Evolutionary conservation across 2,329 filamentous ascomycete genomes (phyloP).

Genomic region (Trichophyton simii): DNA sequence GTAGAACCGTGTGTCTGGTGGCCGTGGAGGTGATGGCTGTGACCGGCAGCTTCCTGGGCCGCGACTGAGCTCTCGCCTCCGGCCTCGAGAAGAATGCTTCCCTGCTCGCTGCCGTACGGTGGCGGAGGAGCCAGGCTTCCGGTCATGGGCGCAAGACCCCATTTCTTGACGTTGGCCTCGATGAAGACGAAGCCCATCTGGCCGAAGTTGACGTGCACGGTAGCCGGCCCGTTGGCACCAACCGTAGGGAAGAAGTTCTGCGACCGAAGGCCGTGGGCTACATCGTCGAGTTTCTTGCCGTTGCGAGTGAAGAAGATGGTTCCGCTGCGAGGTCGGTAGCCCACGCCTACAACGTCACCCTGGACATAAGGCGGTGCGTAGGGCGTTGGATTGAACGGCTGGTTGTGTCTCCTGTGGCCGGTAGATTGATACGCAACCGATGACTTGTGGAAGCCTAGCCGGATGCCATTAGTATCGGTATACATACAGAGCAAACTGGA

Average conservation of each 20-base stretch:
- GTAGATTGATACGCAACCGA: conserved; percentile 85
- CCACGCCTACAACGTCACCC: conserved; percentile 90
- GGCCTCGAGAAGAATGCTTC: conserved; percentile 84
- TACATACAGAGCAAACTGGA: background rate
- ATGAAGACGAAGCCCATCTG: conserved; percentile 98
- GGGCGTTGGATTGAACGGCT: conserved; percentile 66
- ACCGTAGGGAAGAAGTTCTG: conserved; percentile 97
- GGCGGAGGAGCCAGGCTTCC: conserved; percentile 89
- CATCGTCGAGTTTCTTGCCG: conserved; percentile 91
- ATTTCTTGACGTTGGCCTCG: conserved; percentile 99
- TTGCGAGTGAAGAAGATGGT: conserved; percentile 96
- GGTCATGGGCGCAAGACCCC: conserved; percentile 91
- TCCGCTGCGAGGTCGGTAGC: conserved; percentile 85
- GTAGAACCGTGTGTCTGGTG: too few species aligned
- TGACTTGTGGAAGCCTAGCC: conserved; percentile 72
- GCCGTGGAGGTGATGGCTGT: too few species aligned
- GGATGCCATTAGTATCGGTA: background rate
- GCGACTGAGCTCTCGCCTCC: conserved; percentile 39
- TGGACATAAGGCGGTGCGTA: conserved; percentile 81
- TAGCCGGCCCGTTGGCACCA: conserved; percentile 87
- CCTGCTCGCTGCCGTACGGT: conserved; percentile 92
- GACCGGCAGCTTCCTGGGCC: too few species aligned
- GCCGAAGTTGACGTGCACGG: conserved; percentile 92
- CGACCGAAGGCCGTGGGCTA: conserved; percentile 79
- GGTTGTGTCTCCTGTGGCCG: conserved; percentile 78